These are phyloP conservation scores for Chlorella sp. DNA, from an alignment of 139 green algal species.

Conservation along the genomic window DNA sequence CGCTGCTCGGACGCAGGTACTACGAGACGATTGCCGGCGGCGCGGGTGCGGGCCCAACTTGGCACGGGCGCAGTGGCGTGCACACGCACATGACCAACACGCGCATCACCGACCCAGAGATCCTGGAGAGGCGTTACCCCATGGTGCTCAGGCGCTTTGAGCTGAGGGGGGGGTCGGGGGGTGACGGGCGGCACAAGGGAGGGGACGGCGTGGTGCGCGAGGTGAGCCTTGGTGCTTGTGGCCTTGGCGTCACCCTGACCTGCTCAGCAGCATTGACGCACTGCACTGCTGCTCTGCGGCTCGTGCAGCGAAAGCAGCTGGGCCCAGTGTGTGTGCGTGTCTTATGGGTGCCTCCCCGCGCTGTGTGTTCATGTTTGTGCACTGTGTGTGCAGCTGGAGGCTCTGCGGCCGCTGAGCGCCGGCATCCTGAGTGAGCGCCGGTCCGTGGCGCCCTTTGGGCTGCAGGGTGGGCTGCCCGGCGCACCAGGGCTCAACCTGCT, in stretches of 20 bases:
- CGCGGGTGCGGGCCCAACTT: conserved; percentile 81
- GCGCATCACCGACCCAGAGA: conserved; percentile 93
- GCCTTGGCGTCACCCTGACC: neutral
- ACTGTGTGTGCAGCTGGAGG: conserved; percentile 65
- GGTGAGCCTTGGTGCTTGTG: conserved; percentile 24
- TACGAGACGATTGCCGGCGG: conserved; percentile 97
- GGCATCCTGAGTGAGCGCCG: conserved; percentile 86
- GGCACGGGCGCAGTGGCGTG: conserved; percentile 83
- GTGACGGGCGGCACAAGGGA: conserved; percentile 63
- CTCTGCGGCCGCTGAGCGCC: conserved; percentile 72
- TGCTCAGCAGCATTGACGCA: neutral
- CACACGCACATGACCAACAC: conserved; percentile 99
- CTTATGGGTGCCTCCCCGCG: too few species aligned
- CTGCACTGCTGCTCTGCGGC: neutral
- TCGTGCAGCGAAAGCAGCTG: neutral
- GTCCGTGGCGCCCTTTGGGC: conserved; percentile 59
- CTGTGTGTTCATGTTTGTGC: neutral
- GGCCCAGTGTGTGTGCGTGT: too few species aligned
- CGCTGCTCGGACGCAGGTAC: conserved; percentile 45
- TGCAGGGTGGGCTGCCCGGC: conserved; percentile 63
- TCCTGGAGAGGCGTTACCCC: conserved; percentile 84
- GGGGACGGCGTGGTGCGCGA: conserved; percentile 88
- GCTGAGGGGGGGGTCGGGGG: conserved; percentile 75
- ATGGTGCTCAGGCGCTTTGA: conserved; percentile 83
- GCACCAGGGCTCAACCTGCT: conserved; percentile 73